Evolutionary conservation across 305 asterid genomes (phyloP).

Genomic region (Fraxinus velutina): DNA sequence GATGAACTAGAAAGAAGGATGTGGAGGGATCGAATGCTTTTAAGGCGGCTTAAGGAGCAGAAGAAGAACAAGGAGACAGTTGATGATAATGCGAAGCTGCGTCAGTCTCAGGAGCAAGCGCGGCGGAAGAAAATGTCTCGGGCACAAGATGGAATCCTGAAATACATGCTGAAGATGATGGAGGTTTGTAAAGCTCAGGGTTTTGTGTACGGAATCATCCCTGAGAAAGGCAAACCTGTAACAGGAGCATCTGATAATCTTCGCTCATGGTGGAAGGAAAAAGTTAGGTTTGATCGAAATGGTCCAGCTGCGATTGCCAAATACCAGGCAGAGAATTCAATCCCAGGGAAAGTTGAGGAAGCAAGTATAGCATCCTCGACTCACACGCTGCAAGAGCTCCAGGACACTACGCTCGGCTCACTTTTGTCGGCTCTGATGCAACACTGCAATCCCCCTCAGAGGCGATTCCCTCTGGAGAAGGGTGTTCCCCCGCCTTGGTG

Average conservation of each 20-base stretch:
- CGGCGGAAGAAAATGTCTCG: slow-evolving; percentile 73
- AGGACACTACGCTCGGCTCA: slow-evolving; percentile 67
- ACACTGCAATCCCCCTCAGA: slow-evolving; percentile 68
- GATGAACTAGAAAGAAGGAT: slow-evolving; percentile 59
- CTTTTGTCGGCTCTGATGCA: slow-evolving; percentile 66
- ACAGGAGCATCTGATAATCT: slow-evolving; percentile 67
- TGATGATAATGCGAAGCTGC: slow-evolving; percentile 37
- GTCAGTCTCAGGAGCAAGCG: slow-evolving; percentile 58
- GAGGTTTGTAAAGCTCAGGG: slow-evolving; percentile 69
- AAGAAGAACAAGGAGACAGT: slow-evolving; percentile 34
- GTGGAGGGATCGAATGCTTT: slow-evolving; percentile 53
- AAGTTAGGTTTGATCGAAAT: slow-evolving; percentile 55
- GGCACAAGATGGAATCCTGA: slow-evolving; percentile 66
- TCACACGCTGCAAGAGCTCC: slow-evolving; percentile 53
- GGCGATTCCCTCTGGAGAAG: slow-evolving; percentile 58
- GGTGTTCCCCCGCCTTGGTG: slow-evolving; percentile 72
- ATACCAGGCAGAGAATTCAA: slow-evolving; percentile 39
- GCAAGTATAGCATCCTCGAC: slow-evolving; percentile 28
- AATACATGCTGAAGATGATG: slow-evolving; percentile 68
- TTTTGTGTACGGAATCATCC: slow-evolving; percentile 62
- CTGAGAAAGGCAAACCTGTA: slow-evolving; percentile 67
- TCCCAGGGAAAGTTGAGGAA: slow-evolving; percentile 36
- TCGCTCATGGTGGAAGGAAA: slow-evolving; percentile 74
- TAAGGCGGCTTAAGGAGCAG: slow-evolving; percentile 50
- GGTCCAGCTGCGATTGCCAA: slow-evolving; percentile 62